These are phyloP conservation scores for Jaltomata sinuosa DNA, from an alignment of 257 asterid genomes.

Conservation along the genomic window DNA sequence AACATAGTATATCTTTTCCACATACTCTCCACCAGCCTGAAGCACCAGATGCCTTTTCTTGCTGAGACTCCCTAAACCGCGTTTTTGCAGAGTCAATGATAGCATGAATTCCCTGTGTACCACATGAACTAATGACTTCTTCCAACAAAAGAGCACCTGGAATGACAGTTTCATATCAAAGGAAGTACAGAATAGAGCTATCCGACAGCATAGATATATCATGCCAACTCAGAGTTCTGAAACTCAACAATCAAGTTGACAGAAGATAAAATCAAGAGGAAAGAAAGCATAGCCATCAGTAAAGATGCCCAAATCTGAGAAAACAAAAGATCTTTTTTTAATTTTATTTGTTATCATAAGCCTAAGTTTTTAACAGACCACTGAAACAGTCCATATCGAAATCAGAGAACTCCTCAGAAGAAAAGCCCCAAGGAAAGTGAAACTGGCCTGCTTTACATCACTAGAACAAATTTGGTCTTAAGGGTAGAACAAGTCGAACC, in stretches of 20 bases:
- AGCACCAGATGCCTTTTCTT: conserved; percentile 60
- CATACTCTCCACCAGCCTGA: conserved; percentile 97
- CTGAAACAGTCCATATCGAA: not conserved
- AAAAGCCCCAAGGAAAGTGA: not conserved
- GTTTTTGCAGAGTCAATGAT: conserved; percentile 66
- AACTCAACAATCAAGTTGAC: not conserved
- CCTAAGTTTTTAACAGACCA: not conserved
- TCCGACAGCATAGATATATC: not conserved
- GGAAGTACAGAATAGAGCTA: not conserved
- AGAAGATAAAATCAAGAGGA: not conserved
- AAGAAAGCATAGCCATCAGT: not conserved
- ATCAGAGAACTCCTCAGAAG: not conserved
- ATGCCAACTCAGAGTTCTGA: not conserved
- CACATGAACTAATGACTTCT: conserved; percentile 62
- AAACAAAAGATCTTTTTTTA: not conserved
- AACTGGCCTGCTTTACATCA: not conserved
- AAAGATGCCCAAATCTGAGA: not conserved
- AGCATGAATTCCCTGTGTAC: conserved; percentile 69
- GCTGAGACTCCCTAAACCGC: conserved; percentile 78
- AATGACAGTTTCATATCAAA: conserved; percentile 8
- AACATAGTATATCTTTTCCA: conserved; percentile 1
- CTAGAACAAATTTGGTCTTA: not conserved
- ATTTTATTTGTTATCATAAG: not conserved
- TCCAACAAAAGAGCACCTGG: conserved; percentile 80
- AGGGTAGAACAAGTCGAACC: not conserved